Conservation (phyloP, 148 eudicot species). For the Salicornia ramosissima region DNA sequence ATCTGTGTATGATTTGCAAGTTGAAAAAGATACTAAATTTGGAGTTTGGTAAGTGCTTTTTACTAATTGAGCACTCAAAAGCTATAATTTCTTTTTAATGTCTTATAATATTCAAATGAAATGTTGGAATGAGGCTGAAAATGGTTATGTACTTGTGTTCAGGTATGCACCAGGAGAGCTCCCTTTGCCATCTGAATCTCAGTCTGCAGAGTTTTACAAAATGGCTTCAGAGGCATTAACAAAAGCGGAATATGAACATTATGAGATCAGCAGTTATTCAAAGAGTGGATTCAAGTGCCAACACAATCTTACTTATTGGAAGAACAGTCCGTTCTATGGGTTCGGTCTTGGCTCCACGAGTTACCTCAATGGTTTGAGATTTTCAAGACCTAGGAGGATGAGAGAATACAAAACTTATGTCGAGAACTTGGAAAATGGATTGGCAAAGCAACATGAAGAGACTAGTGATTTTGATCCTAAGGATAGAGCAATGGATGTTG, state of each 20-base stretch:
- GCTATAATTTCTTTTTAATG: neutral
- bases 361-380: conserved; percentile 59
- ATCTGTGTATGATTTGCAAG: conserved; percentile 93
- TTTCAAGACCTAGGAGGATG: conserved; percentile 78
- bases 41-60: conserved; percentile 61
- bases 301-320: conserved; percentile 87
- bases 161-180: conserved; percentile 94
- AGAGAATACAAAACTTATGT: conserved; percentile 62
- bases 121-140: neutral
- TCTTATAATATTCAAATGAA: neutral
- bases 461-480: conserved; percentile 30
- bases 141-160: conserved; percentile 24
- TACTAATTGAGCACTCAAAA: neutral
- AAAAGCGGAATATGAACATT: conserved; percentile 70
- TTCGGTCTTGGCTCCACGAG: conserved; percentile 95
- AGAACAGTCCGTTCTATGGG: conserved; percentile 58
- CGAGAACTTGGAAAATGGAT: conserved; percentile 54
- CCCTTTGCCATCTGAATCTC: conserved; percentile 79
- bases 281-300: conserved; percentile 71
- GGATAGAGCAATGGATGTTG: conserved; percentile 74
- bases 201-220: conserved; percentile 74
- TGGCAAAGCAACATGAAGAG: conserved; percentile 13
- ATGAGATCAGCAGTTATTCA: conserved; percentile 90
- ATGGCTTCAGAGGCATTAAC: conserved; percentile 75
- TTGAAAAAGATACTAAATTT: conserved; percentile 85